Evolutionary conservation across 2,329 filamentous ascomycete genomes (phyloP), one percentile per base, ranked within the genome.

Genomic region (Hypomyces perniciosus): DNA sequence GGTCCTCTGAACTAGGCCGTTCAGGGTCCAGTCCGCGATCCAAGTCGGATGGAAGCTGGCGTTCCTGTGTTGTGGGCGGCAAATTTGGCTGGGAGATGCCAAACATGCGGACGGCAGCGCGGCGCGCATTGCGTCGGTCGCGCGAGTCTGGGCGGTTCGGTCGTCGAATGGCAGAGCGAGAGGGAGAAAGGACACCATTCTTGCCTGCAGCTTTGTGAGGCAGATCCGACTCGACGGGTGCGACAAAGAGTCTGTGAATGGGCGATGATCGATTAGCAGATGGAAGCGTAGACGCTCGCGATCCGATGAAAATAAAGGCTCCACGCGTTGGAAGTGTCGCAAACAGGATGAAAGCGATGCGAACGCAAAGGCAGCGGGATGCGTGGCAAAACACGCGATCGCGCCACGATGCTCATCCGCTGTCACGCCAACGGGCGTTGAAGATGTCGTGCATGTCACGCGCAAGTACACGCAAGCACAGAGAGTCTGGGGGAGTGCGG

Each of bases 161-260:
- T 50, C 70, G 72, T 44, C 72, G 68, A 37, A 75, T 74, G n/a
- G 66, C 60, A 8, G 72, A 69, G 44, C 72, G 72, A 41, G 64
- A 57, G 37, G 64, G 62, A 27, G 67, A 67, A 5, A 62, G 55
- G 13, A 57, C 50, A 39, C 57, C 46, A 46, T 38, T 53, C 52
- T 67, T 73, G 35, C 59, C 57, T 28, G 65, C 55, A 33, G 66
- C 48, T 55, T 72, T 73, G 43, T 62, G 57, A 10, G 65, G 58
- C 41, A 73, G 49, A 54, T 75, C 72, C 44, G 73, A 73, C 57
- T 74, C 70, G 56, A 73, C 68, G 33, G 72, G 72, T 35, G 73
- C 71, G 48, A 75, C 60, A 55, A 75, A 77, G 31, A 77, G 63
- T 55, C 75, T 77, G 54, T 28, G 50, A 26, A 26, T 29, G 8